phyloP scores from a whole-genome alignment of 495 filamentous ascomycete species.

The Pseudoneurospora amorphoporcata region DNA sequence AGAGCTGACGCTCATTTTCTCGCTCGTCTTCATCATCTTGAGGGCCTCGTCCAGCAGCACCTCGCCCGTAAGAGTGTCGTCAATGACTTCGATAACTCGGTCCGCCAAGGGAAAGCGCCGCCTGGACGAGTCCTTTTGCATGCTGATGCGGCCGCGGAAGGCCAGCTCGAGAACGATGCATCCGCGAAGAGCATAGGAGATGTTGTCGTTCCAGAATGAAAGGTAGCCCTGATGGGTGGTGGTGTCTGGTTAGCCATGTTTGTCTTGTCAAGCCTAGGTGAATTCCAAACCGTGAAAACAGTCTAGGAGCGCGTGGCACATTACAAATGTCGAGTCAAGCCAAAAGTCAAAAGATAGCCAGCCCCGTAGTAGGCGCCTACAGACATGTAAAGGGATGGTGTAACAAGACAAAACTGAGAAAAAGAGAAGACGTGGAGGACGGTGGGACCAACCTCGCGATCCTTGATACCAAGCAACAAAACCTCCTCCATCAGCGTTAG shows the following conservation, averaged over 20 bases:
- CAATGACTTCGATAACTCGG: conserved; percentile 88
- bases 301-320: background rate
- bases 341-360: background rate
- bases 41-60: conserved; percentile 95
- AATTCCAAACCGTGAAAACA: background rate
- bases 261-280: background rate
- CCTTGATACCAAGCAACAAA: conserved; percentile 85
- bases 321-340: background rate
- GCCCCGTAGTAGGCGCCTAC: background rate
- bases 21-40: conserved; percentile 99
- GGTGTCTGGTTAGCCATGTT: conserved; percentile 3
- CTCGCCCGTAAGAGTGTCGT: conserved; percentile 94
- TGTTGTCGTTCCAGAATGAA: conserved; percentile 99
- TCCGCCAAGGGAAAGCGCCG: conserved; percentile 88
- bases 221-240: conserved; percentile 65
- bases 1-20: conserved; percentile 98
- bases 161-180: conserved; percentile 97
- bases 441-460: conserved; percentile 74
- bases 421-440: background rate
- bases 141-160: conserved; percentile 90
- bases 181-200: conserved; percentile 91
- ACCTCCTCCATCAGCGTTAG: conserved; percentile 98
- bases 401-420: background rate
- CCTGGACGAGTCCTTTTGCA: conserved; percentile 93
- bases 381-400: background rate